Evolutionary conservation across 225 moss, liverwort and hornwort species (phyloP), one percentile per base, ranked within the genome.

Genomic region (Physcomitrellopsis africana): DNA sequence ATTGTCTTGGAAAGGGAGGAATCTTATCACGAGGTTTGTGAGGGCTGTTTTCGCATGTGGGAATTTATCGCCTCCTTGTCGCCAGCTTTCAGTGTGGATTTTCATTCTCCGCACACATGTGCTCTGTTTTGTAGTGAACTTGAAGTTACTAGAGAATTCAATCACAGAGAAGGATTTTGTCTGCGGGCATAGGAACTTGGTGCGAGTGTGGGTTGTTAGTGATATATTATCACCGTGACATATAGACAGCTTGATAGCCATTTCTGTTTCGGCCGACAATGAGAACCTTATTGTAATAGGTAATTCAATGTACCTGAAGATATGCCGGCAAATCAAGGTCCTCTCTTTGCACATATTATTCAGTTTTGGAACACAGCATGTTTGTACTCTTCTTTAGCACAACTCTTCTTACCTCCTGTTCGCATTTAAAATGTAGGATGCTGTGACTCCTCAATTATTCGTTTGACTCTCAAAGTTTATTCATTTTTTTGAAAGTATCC

Each of bases 111-210:
- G 72, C 63, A 63, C 72, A 58, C 60, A 37, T 65, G 73, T 80
- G 84, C 80, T 77, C 77, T 80, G 84, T 71, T 81, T 67, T 84
- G 71, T 81, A 78, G 7, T 61, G 81, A 51, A 56, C 16, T 54
- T 74, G 77, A 53, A 65, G 66, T 42, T 41, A 70, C 52, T 72
- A 32, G 76, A 73, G 83, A 76, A 77, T 60, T 42, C 60, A 65
- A 19, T 53, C 44, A 52, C 68, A 63, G 60, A 63, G 60, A 77
- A 46, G 73, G 65, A 48, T 63, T 77, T 70, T 29, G 68, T 67
- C 67, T 68, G 68, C 60, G 51, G 76, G 42, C 53, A 64, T 72
- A 64, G 51, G 59, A 57, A 60, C 60, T 54, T 70, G 60, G 72
- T 79, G 70, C 29, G 75, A 68, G 67, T 76, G 67, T 46, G 68